A percentile compares a stretch with the other conserved stretches of the same genome.
These are phyloP conservation scores for Chalara sp. DNA, from an alignment of 2,329 filamentous ascomycete genomes.

Conservation along the genomic window DNA sequence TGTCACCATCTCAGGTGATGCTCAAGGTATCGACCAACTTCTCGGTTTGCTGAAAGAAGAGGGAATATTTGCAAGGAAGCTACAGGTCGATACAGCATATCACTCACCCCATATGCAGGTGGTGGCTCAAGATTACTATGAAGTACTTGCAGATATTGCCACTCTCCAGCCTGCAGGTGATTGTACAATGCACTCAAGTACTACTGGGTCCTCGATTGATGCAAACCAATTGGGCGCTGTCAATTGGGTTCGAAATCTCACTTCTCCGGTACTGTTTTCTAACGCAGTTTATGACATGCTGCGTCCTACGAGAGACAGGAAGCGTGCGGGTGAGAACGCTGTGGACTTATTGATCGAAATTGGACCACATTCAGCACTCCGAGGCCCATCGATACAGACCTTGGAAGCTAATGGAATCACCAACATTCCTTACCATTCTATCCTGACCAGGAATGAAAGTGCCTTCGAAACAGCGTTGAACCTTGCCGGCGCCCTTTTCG, in stretches of 20 bases:
- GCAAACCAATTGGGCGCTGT: constrained; percentile 13
- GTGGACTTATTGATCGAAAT: constrained; percentile 20
- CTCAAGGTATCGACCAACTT: not conserved
- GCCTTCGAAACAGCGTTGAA: constrained; percentile 12
- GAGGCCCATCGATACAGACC: constrained; percentile 21
- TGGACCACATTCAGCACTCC: constrained; percentile 29
- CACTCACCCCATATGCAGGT: constrained; percentile 31
- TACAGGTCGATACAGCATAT: constrained; percentile 33
- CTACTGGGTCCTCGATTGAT: constrained; percentile 25
- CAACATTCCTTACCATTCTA: constrained; percentile 8
- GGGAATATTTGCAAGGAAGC: constrained; percentile 24
- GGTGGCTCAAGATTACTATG: constrained; percentile 9
- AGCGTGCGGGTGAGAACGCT: not conserved
- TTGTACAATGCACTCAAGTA: constrained; percentile 29
- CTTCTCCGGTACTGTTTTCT: constrained; percentile 35
- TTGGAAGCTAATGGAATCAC: not conserved
- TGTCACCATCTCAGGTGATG: constrained; percentile 13
- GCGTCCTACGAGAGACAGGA: not conserved
- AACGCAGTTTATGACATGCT: constrained; percentile 24
- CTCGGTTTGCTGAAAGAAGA: not conserved
- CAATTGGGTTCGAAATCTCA: constrained; percentile 37
- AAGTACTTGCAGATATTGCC: not conserved
- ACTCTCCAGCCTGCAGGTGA: not conserved
- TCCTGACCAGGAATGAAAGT: constrained; percentile 10
- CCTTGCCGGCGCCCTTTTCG: constrained; percentile 11